phyloP scores from a whole-genome alignment of 805 yeast genomes.

The Wickerhamiella occidentalis region DNA sequence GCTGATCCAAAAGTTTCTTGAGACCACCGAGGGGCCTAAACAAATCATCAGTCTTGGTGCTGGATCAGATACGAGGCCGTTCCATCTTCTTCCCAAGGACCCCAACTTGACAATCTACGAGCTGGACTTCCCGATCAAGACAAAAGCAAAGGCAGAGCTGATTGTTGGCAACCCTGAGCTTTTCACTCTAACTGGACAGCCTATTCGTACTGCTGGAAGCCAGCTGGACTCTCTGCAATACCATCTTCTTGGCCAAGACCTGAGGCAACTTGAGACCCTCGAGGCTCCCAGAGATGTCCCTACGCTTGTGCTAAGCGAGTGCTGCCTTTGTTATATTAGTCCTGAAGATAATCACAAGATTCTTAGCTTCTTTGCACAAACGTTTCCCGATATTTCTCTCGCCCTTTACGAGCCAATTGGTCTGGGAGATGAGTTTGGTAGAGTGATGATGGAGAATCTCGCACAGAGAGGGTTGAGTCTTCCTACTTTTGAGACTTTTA shows the following conservation, averaged over 20 bases:
- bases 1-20: slow-evolving; percentile 32
- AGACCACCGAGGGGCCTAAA: slow-evolving; percentile 17
- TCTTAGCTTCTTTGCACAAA: slow-evolving; percentile 32
- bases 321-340: slow-evolving; percentile 60
- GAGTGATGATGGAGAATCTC: slow-evolving; percentile 53
- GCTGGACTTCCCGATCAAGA: slow-evolving; percentile 49
- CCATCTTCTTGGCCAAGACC: slow-evolving; percentile 44
- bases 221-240: slow-evolving; percentile 30
- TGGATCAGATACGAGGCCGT: slow-evolving; percentile 65
- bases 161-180: slow-evolving; percentile 31
- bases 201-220: background rate
- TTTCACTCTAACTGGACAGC: slow-evolving; percentile 21
- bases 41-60: slow-evolving; percentile 65
- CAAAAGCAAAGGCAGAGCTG: slow-evolving; percentile 39
- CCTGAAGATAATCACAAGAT: slow-evolving; percentile 38
- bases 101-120: slow-evolving; percentile 39
- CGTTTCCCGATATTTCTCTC: slow-evolving; percentile 27
- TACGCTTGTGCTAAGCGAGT: slow-evolving; percentile 58
- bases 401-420: slow-evolving; percentile 61
- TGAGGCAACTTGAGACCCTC: slow-evolving; percentile 30
- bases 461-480: slow-evolving; percentile 48
- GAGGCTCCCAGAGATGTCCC: slow-evolving; percentile 32
- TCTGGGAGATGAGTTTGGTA: slow-evolving; percentile 50
- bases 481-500: slow-evolving; percentile 43
- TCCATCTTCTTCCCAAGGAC: slow-evolving; percentile 34